Conservation (phyloP, 805 yeast genomes). For the Wickerhamiella siamensis region DNA sequence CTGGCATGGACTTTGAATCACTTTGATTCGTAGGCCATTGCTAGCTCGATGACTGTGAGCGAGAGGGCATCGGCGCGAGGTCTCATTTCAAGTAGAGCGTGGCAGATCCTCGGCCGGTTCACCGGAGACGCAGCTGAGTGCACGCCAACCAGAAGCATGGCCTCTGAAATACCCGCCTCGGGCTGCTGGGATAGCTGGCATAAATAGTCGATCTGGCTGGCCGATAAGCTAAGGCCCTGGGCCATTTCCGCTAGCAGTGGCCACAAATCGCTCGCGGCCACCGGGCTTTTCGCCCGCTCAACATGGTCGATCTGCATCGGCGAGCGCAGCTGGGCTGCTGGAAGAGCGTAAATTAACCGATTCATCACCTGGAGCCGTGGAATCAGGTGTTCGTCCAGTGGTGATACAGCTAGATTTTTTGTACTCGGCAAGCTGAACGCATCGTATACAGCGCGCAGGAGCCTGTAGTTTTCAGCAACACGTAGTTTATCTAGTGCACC, state of each 20-base stretch:
- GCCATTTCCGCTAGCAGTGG: slow-evolving; percentile 2
- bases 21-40: not conserved
- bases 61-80: not conserved
- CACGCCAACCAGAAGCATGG: not conserved
- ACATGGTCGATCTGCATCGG: slow-evolving; percentile 2
- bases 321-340: slow-evolving; percentile 1
- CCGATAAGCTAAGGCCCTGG: slow-evolving; percentile 1
- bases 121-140: not conserved
- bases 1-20: no score
- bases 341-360: slow-evolving; percentile 7
- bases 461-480: slow-evolving; percentile 22
- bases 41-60: not conserved
- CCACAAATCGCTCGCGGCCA: slow-evolving; percentile 3
- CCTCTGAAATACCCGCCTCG: not conserved
- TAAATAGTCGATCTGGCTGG: not conserved
- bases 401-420: slow-evolving; percentile 13
- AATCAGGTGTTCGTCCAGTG: slow-evolving; percentile 9
- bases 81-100: not conserved
- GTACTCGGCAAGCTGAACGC: slow-evolving; percentile 7
- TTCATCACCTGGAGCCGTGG: slow-evolving; percentile 9
- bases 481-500: slow-evolving; percentile 22
- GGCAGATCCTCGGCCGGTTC: not conserved
- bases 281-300: not conserved
- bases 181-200: not conserved
- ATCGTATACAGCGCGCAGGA: slow-evolving; percentile 17